These are phyloP conservation scores for Colletotrichum aenigma DNA, from an alignment of 2,329 filamentous ascomycete genomes.

Conservation along the genomic window DNA sequence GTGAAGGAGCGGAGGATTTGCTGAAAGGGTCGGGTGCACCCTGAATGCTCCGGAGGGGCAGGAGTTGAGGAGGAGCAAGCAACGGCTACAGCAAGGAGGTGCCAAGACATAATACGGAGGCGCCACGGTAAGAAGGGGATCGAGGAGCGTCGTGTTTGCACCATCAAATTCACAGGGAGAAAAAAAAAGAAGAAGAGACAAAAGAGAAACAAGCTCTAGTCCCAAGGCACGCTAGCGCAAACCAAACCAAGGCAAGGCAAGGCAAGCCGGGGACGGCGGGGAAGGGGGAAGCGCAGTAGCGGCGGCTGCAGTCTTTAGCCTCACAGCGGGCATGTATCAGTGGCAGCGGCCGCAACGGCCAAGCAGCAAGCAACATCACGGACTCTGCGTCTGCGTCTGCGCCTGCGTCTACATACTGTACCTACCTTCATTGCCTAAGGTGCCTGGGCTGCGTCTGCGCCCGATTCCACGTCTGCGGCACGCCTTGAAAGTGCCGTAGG, in stretches of 20 bases:
- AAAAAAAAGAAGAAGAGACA: neutral
- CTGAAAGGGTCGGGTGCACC: neutral
- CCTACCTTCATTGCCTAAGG: neutral
- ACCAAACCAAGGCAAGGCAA: neutral
- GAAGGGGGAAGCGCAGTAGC: neutral
- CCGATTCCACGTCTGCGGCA: neutral
- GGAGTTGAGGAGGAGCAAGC: neutral
- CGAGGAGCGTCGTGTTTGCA: neutral
- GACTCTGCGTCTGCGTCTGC: neutral
- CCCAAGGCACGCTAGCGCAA: neutral
- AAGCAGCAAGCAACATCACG: neutral
- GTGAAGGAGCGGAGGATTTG: neutral
- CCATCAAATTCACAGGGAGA: neutral
- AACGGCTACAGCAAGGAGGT: neutral
- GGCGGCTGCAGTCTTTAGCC: neutral
- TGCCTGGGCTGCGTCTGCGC: neutral
- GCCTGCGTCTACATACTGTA: neutral
- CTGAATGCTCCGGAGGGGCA: neutral
- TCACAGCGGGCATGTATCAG: neutral
- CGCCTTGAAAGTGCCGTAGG: neutral
- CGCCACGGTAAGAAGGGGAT: neutral
- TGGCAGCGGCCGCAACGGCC: conserved; percentile 1
- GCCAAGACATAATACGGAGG: neutral
- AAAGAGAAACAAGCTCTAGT: conserved; percentile 2
- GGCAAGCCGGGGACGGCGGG: neutral